These are phyloP conservation scores for Sarocladiaceae sp. DNA, from an alignment of 2,329 filamentous ascomycete genomes.

Conservation along the genomic window DNA sequence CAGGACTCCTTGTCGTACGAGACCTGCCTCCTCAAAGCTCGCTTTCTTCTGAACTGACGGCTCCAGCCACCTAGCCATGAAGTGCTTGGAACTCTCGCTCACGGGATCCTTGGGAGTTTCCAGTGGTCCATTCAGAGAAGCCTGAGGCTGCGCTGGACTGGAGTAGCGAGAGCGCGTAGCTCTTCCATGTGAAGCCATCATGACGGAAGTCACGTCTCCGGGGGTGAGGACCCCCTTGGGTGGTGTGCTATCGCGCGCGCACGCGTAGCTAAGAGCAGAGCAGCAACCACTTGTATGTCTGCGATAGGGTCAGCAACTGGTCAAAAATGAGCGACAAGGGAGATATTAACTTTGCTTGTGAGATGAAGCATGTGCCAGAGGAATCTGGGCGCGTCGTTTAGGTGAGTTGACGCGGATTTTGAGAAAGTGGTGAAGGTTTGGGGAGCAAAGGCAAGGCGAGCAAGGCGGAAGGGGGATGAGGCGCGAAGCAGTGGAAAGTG, in stretches of 20 bases:
- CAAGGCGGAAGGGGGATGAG: background rate
- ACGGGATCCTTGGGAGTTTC: slow-evolving; percentile 30
- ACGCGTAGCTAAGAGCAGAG: slow-evolving; percentile 13
- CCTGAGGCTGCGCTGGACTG: slow-evolving; percentile 40
- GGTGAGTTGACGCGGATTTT: slow-evolving; percentile 2
- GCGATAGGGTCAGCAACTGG: slow-evolving; percentile 2
- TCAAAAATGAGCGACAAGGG: slow-evolving; percentile 13
- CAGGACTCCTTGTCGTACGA: slow-evolving; percentile 70
- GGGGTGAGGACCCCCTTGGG: slow-evolving; percentile 5
- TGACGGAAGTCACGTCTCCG: slow-evolving; percentile 14
- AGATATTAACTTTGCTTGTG: slow-evolving; percentile 7
- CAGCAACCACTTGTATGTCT: slow-evolving; percentile 8
- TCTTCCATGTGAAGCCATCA: slow-evolving; percentile 41
- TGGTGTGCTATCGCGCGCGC: background rate
- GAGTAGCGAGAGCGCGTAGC: slow-evolving; percentile 53
- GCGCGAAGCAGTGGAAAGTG: background rate
- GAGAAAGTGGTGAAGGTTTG: background rate
- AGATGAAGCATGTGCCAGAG: slow-evolving; percentile 1
- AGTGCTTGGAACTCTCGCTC: slow-evolving; percentile 37
- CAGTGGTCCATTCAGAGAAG: slow-evolving; percentile 22
- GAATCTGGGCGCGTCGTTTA: background rate
- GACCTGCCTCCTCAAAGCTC: slow-evolving; percentile 74
- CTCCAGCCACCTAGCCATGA: slow-evolving; percentile 57
- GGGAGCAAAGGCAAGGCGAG: background rate
- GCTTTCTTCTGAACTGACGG: slow-evolving; percentile 56